Conservation (phyloP, 2,329 filamentous ascomycete species). For the Calonectria honghensis region DNA sequence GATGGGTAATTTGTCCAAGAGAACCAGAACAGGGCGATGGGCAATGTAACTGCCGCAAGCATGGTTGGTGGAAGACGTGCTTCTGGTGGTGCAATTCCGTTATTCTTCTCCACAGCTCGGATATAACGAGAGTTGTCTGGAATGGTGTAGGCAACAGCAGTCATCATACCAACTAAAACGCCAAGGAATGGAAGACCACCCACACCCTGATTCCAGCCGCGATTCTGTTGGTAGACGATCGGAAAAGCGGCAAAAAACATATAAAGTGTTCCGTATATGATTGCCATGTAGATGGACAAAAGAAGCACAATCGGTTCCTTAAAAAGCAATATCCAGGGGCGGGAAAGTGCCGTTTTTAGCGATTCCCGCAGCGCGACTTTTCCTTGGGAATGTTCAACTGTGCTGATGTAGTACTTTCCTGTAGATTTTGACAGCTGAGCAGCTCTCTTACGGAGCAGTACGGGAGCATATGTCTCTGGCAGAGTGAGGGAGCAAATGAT, state of each 20-base stretch:
- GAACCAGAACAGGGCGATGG: constrained; percentile 79
- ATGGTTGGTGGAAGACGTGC: constrained; percentile 76
- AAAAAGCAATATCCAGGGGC: constrained; percentile 7
- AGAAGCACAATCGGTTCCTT: constrained; percentile 8
- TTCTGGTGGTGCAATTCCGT: constrained; percentile 77
- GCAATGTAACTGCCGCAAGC: constrained; percentile 74
- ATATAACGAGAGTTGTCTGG: constrained; percentile 13
- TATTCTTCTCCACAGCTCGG: constrained; percentile 64
- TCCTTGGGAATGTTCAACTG: constrained; percentile 2
- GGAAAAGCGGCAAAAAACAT: constrained; percentile 19
- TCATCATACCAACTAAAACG: constrained; percentile 15
- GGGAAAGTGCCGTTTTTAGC: neutral
- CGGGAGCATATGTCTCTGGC: constrained; percentile 12
- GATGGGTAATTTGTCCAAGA: constrained; percentile 68
- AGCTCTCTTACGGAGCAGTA: neutral
- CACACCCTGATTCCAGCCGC: constrained; percentile 12
- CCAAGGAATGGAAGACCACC: constrained; percentile 15
- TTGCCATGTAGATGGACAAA: constrained; percentile 2
- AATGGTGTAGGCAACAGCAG: neutral
- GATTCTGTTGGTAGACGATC: constrained; percentile 9
- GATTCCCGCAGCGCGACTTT: neutral
- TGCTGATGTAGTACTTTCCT: constrained; percentile 2
- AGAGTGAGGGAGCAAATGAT: constrained; percentile 3
- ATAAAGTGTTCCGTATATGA: constrained; percentile 6
- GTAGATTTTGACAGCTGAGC: neutral